Evolutionary conservation across 2,329 filamentous ascomycete species (phyloP), one percentile per base, ranked within the genome.

Genomic region (Aspergillus sp.): DNA sequence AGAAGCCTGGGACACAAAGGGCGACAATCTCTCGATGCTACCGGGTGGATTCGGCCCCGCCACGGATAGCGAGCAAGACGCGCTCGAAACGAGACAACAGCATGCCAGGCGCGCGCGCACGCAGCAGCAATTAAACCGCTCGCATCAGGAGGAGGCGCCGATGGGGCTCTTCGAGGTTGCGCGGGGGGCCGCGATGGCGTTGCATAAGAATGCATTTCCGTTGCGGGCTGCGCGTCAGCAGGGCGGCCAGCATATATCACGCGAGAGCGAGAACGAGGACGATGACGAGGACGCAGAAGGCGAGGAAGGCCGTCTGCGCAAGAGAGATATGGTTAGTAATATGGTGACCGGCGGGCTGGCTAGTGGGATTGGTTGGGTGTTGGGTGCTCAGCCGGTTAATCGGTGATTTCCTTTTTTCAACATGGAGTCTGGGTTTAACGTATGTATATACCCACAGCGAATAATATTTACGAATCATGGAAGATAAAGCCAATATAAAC

Each of bases 341-440:
- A 80, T 80, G 63, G 80, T 82, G 4, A 81, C 77, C 8, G 79
- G 78, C 2, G 79, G 78, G 5, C 61, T 83, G 57, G 79, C 78
- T 5, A 80, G 73, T 59, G 81, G 81, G 7, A 69, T 84, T 57
- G 81, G 81, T 6, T 84, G 81, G 81, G 77, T 83, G 47, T 61
- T 84, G 46, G 81, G 81, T 61, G 72, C 70, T 45, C 70, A 73
- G 49, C 70, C 71, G 9, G 65, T 70, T 41, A 64, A 67, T 58
- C 59, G 59, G 49, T 62, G 34, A 42, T 4, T 7, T n/a, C 4
- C 26, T 29, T 8, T 39, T 7, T 1, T 19, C 1, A 19, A 19
- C 19, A 19, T 19, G 19, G 19, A 19, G 19, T 19, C 26, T 38
- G 3, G 10, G 9, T 12, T n/a, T 42, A n/a, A n/a, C 19, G 3